Evolutionary conservation across 1,284 basidiomycete species (phyloP), one percentile per base, ranked within the genome.

Genomic region (Xerocomus minutiporus): DNA sequence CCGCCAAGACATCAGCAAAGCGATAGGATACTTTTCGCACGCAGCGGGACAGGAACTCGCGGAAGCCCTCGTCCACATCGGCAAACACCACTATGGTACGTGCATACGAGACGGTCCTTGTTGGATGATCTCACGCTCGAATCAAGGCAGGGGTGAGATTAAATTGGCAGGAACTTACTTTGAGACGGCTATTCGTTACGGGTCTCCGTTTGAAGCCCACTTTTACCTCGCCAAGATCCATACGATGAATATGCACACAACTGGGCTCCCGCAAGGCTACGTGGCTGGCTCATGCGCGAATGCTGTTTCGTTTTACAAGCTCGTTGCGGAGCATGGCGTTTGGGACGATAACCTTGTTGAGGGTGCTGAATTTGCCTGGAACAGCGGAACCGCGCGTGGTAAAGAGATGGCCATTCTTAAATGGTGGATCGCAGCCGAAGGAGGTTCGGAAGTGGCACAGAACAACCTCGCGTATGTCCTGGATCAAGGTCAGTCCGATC

Each of bases 391-490:
- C 8, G 79, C 84, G 51, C 74, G 80, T 48, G 82, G 80, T 26
- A 82, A 80, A 62, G 84, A 90, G 60, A 75, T 79, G 51, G 89
- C 90, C 2, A 82, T 97, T 72, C 72, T 97, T n/a, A 84, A 88
- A 46, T 97, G 94, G 91, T 94, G 91, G 67, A 81, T 97, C 50
- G 88, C 93, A 34, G 93, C 93, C 5, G 97, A 99, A 73, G 77
- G 91, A 58, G 97, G 97, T 0, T 87, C 83, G 49, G 96, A 99
- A 70, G 80, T 87, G 35, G 96, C 93, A 2, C 95, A 98, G 74
- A 98, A 95, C 69, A 99, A 99, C 64, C 75, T 99, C 9, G 97
- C 95, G 0, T 97, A 86, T 68, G 79, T 96, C 53, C 75, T 99
- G 45, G 94, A 97, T 65, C 90, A 94, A 77, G 89, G 91, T 88